A percentile compares a stretch with the other conserved stretches of the same genome.
These are phyloP conservation scores for Paralagenidium karlingii DNA, from an alignment of 352 stramenopile species.

Conservation along the genomic window DNA sequence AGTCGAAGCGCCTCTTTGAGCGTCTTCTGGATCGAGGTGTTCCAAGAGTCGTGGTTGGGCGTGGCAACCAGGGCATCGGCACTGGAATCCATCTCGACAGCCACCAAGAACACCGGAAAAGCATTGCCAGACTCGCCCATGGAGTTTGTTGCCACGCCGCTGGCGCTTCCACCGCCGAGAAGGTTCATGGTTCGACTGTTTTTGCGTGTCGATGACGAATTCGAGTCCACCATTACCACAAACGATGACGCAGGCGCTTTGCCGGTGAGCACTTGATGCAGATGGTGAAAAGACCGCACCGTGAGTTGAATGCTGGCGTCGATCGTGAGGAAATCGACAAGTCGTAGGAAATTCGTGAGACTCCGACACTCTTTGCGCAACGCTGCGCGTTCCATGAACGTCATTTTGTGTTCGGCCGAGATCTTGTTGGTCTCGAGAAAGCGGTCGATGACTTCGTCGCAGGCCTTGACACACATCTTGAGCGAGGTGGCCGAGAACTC, in stretches of 20 bases:
- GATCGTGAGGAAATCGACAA: slow-evolving; percentile 88
- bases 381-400: slow-evolving; percentile 91
- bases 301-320: slow-evolving; percentile 82
- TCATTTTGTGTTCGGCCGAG: slow-evolving; percentile 90
- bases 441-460: slow-evolving; percentile 85
- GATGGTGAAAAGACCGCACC: slow-evolving; percentile 50
- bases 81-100: slow-evolving; percentile 46
- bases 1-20: slow-evolving; percentile 81
- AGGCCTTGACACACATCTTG: slow-evolving; percentile 78
- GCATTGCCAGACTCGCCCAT: background rate
- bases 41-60: slow-evolving; percentile 63
- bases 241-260: too few relatives aligned
- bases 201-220: too few relatives aligned
- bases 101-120: slow-evolving; percentile 13
- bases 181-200: background rate
- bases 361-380: slow-evolving; percentile 85
- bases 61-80: slow-evolving; percentile 25
- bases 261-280: slow-evolving; percentile 39
- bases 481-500: slow-evolving; percentile 58
- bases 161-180: background rate
- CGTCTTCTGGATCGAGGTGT: slow-evolving; percentile 41
- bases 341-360: slow-evolving; percentile 85
- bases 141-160: background rate
- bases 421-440: slow-evolving; percentile 90
- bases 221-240: background rate